Conservation (phyloP, 306 rosid genomes). For the Corylus avellana region DNA sequence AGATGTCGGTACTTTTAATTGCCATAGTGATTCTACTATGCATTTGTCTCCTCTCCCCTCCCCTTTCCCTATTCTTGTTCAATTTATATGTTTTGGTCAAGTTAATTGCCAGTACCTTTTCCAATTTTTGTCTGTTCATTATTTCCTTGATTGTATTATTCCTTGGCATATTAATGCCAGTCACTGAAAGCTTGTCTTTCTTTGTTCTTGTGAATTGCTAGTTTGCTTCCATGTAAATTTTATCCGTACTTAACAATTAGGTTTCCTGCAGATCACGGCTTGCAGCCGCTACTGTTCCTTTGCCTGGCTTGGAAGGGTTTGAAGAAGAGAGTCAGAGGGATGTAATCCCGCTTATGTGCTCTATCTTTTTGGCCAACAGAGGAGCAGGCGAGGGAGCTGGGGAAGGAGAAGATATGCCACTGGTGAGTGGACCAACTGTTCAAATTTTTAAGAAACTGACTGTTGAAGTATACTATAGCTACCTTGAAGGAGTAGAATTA, state of each 20-base stretch:
- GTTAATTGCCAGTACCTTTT: background rate
- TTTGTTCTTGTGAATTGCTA: background rate
- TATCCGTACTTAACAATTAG: background rate
- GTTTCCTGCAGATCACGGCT: slow-evolving; percentile 49
- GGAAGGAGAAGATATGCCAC: slow-evolving; percentile 48
- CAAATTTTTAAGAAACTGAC: background rate
- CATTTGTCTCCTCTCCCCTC: background rate
- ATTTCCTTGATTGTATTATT: background rate
- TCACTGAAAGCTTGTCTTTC: background rate
- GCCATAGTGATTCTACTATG: background rate
- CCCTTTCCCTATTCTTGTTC: background rate
- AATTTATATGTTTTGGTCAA: background rate
- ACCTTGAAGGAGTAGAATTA: background rate
- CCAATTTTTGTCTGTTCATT: background rate
- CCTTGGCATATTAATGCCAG: background rate
- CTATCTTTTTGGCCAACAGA: slow-evolving; percentile 90
- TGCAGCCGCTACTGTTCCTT: slow-evolving; percentile 50
- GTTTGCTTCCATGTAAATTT: background rate
- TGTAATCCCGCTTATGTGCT: slow-evolving; percentile 62
- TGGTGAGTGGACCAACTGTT: slow-evolving; percentile 54
- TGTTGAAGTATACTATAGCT: background rate
- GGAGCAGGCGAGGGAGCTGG: slow-evolving; percentile 73
- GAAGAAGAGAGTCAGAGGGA: slow-evolving; percentile 53
- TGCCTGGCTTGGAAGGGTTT: slow-evolving; percentile 44
- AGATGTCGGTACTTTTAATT: background rate